Base-by-base conservation (phyloP, 176 grass and related monocot genomes). In the Pharus latifolius region DNA sequence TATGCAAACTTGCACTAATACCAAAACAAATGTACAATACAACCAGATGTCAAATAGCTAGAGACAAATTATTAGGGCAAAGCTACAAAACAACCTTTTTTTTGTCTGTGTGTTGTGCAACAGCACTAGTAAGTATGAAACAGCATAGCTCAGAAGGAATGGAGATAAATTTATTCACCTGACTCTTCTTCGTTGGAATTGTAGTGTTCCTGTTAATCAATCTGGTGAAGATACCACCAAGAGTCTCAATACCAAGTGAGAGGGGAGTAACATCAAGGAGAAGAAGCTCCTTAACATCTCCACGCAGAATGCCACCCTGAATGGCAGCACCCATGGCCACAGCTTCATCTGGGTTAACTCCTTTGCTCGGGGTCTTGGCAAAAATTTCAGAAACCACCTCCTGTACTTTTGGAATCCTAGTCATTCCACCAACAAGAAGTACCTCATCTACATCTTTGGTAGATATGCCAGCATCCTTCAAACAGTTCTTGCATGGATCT, bases 261-360 rank as follows among this genome's bases (percentile, higher is more conserved):
- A 92, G 81, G 40, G 88, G 88, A 33, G 88, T 92, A 18, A 92
- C 76, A 65, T 88, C 88, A 26, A 92, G 76, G 27, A 92, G 77
- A 10, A 92, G 80, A 35, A 92, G 84, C 88, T 92, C 88, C 60
- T 92, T 92, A 4, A 92, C 88, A 87, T 92, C 88, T 78, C 88
- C 88, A 54, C 81, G 74, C 5, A 92, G 80, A 70, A 92, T 92
- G 32, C 88, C 88, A 60, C 88, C 88, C 73, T 92, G 88, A 50
- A 92, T 65, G 18, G 88, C 80, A 40, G 88, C 84, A 19, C 88
- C 88, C 88, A 92, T 78, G 16, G 88, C 88, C 48, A 92, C 84
- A 15, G 84, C 84, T 77, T 92, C 88, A 78, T 92, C 88, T 47
- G 88, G 88, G 68, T 92, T 92, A 6, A 88, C 88, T 20, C 88